Base-by-base conservation (phyloP, 129 eudicot species). In the Chrysanthemum lavandulifolium region DNA sequence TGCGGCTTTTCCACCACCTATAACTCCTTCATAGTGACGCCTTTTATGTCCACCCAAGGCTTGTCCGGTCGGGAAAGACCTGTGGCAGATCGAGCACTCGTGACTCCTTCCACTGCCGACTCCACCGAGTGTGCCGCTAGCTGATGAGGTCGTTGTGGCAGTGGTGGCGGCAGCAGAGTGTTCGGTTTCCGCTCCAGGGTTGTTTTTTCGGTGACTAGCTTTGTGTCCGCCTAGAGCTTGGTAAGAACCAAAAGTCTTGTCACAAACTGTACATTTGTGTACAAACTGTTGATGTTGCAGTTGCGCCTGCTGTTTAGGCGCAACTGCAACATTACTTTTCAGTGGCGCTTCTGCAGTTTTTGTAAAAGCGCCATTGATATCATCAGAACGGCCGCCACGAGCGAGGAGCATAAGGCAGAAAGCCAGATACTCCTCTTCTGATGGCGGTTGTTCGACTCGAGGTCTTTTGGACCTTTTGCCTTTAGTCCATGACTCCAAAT, bases 161-260 rank as follows among this genome's bases (percentile, higher is more conserved):
- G n/a, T n/a, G n/a, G n/a, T n/a, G n/a, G n/a, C n/a, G n/a, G 60
- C 49, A 9, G 81, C 29, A 6, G 84, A 21, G 0, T 79, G 67
- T 51, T 88, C 88, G 2, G 11, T 16, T 13, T 85, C 88, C 0
- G 48, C 84, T n/a, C 59, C 84, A 19, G 73, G 68, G 10, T 4
- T 57, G 69, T 59, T 83, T 56, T n/a, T 95, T 14, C 99, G 81
- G 78, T 95, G 99, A 61, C 97, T 95, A 11, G 99, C 96, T 78
- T 95, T 95, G 80, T 95, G 99, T 6, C 99, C 99, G 6, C 99
- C 99, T 2, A 95, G 80, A 3, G 99, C 99, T 51, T 95, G 99
- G 81, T 90, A 95, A 0, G 99, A 95, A 4, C 90, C 88, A 15
- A 90, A 95, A 1, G 82, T 80, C 80, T 88, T 95, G 51, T 78